A percentile compares a stretch with the other conserved stretches of the same genome.
These are phyloP conservation scores for Primulina tabacum DNA, from an alignment of 257 asterid species.

Conservation along the genomic window DNA sequence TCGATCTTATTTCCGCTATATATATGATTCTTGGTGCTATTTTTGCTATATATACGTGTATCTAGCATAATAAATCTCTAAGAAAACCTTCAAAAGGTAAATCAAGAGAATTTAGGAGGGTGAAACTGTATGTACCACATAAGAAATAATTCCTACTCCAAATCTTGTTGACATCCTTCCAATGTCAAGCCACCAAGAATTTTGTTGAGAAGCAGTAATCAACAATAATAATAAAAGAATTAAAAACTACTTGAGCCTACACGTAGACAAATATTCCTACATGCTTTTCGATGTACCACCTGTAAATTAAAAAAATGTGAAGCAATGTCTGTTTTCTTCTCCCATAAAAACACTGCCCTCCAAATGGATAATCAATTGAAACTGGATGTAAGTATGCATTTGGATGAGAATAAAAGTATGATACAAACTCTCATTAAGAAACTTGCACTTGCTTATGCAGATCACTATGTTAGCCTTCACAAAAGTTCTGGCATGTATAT, in stretches of 20 bases:
- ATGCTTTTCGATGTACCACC: not conserved
- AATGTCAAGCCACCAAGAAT: slow-evolving; percentile 67
- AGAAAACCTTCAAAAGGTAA: slow-evolving; percentile 9
- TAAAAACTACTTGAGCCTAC: not conserved
- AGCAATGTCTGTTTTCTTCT: not conserved
- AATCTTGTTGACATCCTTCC: slow-evolving; percentile 77
- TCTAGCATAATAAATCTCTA: slow-evolving; percentile 41
- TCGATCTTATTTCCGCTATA: not conserved
- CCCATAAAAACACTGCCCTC: not conserved
- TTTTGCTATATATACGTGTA: slow-evolving; percentile 88
- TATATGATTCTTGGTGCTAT: slow-evolving; percentile 48
- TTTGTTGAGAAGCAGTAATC: slow-evolving; percentile 37
- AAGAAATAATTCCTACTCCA: slow-evolving; percentile 79
- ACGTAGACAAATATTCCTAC: not conserved
- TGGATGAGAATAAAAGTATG: not conserved
- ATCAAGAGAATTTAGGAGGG: not conserved
- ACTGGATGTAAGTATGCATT: not conserved
- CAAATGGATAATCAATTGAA: not conserved
- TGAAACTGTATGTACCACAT: slow-evolving; percentile 46
- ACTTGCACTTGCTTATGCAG: not conserved
- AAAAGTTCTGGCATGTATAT: not conserved
- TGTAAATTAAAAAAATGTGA: not conserved
- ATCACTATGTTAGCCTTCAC: not conserved
- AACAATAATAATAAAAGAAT: not conserved
- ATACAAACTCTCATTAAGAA: no score